Evolutionary conservation across 2,329 filamentous ascomycete genomes (phyloP).

Genomic region (Talaromyces sp.): DNA sequence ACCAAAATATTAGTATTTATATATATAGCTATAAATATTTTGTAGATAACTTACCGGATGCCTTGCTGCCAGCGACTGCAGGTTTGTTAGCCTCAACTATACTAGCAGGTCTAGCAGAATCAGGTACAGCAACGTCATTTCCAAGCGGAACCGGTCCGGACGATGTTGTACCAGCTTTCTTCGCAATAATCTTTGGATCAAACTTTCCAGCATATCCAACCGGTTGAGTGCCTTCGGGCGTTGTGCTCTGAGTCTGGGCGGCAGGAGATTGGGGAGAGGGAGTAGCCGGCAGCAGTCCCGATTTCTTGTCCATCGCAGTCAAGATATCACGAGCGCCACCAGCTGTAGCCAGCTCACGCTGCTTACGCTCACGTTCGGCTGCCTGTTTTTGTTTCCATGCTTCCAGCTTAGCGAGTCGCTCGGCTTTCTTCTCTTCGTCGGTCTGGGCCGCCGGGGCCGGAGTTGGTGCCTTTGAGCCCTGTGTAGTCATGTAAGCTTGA

Average conservation of each 20-base stretch:
- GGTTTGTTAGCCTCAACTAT: constrained; percentile 39
- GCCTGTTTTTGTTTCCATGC: constrained; percentile 87
- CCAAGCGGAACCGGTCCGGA: constrained; percentile 51
- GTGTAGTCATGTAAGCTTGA: constrained; percentile 18
- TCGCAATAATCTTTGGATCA: constrained; percentile 78
- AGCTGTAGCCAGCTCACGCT: constrained; percentile 58
- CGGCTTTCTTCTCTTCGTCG: constrained; percentile 72
- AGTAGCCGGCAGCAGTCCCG: constrained; percentile 49
- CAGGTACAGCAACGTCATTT: constrained; percentile 48
- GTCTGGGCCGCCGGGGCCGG: constrained; percentile 46
- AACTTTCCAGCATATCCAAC: constrained; percentile 70
- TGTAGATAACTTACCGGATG: constrained; percentile 30
- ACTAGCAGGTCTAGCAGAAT: constrained; percentile 38
- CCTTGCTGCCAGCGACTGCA: constrained; percentile 34
- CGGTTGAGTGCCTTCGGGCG: constrained; percentile 26
- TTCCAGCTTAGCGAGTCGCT: constrained; percentile 73
- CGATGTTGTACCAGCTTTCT: constrained; percentile 62
- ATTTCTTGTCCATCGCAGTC: constrained; percentile 68
- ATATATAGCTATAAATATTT: neutral
- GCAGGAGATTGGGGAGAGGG: constrained; percentile 48
- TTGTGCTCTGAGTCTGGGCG: constrained; percentile 22
- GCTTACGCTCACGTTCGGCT: constrained; percentile 66
- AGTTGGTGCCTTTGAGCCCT: constrained; percentile 51
- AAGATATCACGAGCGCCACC: constrained; percentile 62
- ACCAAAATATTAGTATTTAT: constrained; percentile 9